A percentile compares a stretch with the other conserved stretches of the same genome.
These are phyloP conservation scores for Aspergillus baeticus DNA, from an alignment of 495 filamentous ascomycete species.

Conservation along the genomic window DNA sequence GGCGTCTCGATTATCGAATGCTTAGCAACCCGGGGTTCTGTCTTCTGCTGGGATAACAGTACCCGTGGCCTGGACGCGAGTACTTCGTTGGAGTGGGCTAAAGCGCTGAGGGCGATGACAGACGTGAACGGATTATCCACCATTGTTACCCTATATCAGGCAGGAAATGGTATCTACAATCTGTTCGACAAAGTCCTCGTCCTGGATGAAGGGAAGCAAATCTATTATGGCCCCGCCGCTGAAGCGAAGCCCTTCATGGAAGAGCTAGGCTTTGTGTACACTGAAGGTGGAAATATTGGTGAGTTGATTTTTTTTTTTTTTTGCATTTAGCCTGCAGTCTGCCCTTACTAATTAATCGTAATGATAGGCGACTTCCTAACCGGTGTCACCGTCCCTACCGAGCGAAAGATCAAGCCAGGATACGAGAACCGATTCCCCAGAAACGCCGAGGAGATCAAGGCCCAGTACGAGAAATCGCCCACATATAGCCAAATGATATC, in stretches of 20 bases:
- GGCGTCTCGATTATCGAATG: constrained; percentile 68
- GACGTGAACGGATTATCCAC: constrained; percentile 47
- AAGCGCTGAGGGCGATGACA: constrained; percentile 47
- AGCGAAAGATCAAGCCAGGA: constrained; percentile 61
- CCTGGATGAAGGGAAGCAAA: constrained; percentile 62
- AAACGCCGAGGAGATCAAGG: constrained; percentile 38
- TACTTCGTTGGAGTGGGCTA: constrained; percentile 56
- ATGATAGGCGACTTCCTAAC: constrained; percentile 61
- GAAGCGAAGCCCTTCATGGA: constrained; percentile 67
- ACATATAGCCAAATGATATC: no score
- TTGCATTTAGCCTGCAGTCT: no score
- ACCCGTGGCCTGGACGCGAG: constrained; percentile 61
- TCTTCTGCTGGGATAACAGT: constrained; percentile 64
- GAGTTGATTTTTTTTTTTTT: no score
- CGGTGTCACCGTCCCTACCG: constrained; percentile 66
- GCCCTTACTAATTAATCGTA: no score
- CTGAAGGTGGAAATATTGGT: no score
- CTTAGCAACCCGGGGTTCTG: constrained; percentile 59
- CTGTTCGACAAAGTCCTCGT: constrained; percentile 68
- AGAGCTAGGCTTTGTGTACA: constrained; percentile 65
- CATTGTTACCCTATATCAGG: constrained; percentile 59
- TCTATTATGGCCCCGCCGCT: constrained; percentile 58
- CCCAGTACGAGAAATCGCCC: constrained; percentile 43
- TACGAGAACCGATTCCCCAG: constrained; percentile 46
- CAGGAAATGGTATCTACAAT: constrained; percentile 62